Percentiles rank a stretch among this genome's conserved stretches.
phyloP scores from a whole-genome alignment of 2,329 filamentous ascomycete species.

The Beauveria varroae region DNA sequence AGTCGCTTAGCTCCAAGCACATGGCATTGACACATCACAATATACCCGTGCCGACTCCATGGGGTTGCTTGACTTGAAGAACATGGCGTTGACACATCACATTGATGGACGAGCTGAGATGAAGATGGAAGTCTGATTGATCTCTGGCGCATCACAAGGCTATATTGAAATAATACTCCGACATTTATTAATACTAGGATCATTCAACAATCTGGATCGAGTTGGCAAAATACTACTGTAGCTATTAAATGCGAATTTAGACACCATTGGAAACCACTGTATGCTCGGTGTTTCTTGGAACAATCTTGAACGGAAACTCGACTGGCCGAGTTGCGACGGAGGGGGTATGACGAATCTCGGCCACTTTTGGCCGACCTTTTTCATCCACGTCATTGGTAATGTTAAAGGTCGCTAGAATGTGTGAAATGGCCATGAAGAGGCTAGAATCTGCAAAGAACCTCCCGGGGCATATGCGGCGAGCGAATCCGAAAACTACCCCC shows the following conservation, averaged over 20 bases:
- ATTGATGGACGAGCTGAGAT: too few relatives aligned
- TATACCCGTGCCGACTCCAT: too few relatives aligned
- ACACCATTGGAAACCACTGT: background rate
- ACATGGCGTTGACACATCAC: too few relatives aligned
- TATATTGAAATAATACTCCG: too few relatives aligned
- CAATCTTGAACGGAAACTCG: background rate
- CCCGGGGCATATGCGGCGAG: slow-evolving; percentile 29
- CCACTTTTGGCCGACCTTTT: background rate
- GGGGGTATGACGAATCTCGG: background rate
- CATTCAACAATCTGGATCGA: too few relatives aligned
- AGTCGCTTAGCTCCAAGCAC: too few relatives aligned
- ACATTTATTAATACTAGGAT: too few relatives aligned
- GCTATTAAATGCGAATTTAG: background rate
- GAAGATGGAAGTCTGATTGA: too few relatives aligned
- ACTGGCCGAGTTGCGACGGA: background rate
- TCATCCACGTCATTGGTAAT: background rate
- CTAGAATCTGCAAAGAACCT: slow-evolving; percentile 23
- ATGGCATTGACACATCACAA: too few relatives aligned
- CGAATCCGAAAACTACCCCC: slow-evolving; percentile 26
- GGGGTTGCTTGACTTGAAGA: too few relatives aligned
- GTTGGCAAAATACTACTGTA: too few relatives aligned
- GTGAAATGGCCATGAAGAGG: slow-evolving; percentile 28
- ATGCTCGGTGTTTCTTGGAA: background rate
- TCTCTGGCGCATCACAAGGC: too few relatives aligned
- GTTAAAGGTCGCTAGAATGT: slow-evolving; percentile 37